phyloP scores from a whole-genome alignment of 1,284 basidiomycete species.

The Boletus sp. region DNA sequence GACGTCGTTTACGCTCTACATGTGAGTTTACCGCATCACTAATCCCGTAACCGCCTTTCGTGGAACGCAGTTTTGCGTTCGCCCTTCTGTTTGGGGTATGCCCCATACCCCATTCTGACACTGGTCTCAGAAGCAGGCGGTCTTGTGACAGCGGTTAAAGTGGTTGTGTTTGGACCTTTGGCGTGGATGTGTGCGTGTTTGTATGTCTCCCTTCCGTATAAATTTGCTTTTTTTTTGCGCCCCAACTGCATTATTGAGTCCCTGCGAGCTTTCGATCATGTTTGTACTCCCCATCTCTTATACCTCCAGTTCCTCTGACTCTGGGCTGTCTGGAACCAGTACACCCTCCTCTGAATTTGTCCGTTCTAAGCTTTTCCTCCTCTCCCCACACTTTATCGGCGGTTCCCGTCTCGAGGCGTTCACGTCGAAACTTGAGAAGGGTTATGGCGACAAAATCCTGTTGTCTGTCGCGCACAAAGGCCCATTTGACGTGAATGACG shows the following conservation, averaged over 20 bases:
- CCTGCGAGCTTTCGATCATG: slow-evolving; percentile 21
- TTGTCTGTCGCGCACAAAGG: slow-evolving; percentile 21
- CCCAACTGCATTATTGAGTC: not conserved
- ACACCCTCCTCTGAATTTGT: slow-evolving; percentile 30
- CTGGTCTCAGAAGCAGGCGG: not conserved
- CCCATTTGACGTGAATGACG: slow-evolving; percentile 7
- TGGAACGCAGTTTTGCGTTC: not conserved
- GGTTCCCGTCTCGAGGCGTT: slow-evolving; percentile 17
- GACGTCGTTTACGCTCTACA: not conserved
- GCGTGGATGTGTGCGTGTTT: slow-evolving; percentile 24
- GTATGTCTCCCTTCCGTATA: slow-evolving; percentile 20
- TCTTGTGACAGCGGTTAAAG: not conserved
- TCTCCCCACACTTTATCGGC: slow-evolving; percentile 19
- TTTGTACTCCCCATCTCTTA: slow-evolving; percentile 8
- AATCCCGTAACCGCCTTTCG: not conserved
- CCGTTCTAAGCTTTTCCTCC: slow-evolving; percentile 23
- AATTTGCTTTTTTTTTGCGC: slow-evolving; percentile 17
- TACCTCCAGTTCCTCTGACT: slow-evolving; percentile 19
- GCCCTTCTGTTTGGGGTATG: not conserved
- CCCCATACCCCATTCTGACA: not conserved
- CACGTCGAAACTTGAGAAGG: slow-evolving; percentile 26
- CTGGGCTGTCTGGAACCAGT: slow-evolving; percentile 20
- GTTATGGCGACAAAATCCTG: slow-evolving; percentile 30
- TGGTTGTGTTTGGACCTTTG: slow-evolving; percentile 2
- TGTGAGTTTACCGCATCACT: slow-evolving; percentile 11